Evolutionary conservation across 2,329 filamentous ascomycete genomes (phyloP).

Genomic region (Pseudomassariella vexata): DNA sequence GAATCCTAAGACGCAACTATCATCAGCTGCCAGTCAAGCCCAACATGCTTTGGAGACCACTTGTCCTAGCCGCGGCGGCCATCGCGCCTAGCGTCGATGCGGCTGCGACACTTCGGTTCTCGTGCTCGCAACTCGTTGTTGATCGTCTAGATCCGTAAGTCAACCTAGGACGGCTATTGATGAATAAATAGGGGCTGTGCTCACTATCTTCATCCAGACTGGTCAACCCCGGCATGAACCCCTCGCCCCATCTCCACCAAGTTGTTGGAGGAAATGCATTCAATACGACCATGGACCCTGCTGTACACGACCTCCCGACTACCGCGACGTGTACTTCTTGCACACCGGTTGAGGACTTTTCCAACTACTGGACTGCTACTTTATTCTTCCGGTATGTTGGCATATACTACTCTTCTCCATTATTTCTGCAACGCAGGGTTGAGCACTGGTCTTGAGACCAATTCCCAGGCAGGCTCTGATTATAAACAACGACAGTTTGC

Average conservation of each 20-base stretch:
- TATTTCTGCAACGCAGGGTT: no score
- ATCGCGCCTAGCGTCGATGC: no score
- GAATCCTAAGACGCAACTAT: no score
- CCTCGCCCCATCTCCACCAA: conserved; percentile 22
- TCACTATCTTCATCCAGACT: conserved; percentile 12
- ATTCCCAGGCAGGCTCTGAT: no score
- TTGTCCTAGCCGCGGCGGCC: no score
- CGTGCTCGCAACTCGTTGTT: conserved; percentile 23
- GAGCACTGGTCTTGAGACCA: no score
- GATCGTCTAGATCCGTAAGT: conserved; percentile 23
- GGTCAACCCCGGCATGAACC: conserved; percentile 19
- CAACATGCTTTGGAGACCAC: no score
- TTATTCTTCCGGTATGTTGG: conserved; percentile 17
- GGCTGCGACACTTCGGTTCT: conserved; percentile 22
- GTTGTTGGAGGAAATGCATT: conserved; percentile 23
- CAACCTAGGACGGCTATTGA: background rate
- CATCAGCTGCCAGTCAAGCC: no score
- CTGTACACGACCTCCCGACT: conserved; percentile 16
- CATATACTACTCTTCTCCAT: no score
- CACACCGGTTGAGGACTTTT: conserved; percentile 20
- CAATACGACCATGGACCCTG: conserved; percentile 20
- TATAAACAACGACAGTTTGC: no score
- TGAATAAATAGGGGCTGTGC: background rate
- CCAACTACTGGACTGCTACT: conserved; percentile 23
- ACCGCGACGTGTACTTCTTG: conserved; percentile 22